Percentiles rank a stretch among this genome's conserved stretches.
These are phyloP conservation scores for Tetracladium marchalianum DNA, from an alignment of 495 filamentous ascomycete species.

Conservation along the genomic window DNA sequence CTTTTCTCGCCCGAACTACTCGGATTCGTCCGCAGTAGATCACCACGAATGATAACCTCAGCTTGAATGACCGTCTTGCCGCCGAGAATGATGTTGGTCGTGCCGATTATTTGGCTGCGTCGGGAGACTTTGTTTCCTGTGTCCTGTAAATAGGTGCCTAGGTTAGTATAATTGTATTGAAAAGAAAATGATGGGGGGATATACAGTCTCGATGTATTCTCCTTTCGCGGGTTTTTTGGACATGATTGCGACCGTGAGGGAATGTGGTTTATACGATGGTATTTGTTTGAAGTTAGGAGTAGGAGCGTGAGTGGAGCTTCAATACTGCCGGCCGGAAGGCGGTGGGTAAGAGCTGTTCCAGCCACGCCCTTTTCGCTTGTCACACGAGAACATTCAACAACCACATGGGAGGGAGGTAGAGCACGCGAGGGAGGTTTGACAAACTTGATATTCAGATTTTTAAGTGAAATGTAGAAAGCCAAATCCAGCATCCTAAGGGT, in stretches of 20 bases:
- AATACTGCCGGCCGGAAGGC: too few species aligned
- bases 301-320: too few species aligned
- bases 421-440: too few species aligned
- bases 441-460: too few species aligned
- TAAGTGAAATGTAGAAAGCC: too few species aligned
- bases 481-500: too few species aligned
- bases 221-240: conserved; percentile 68
- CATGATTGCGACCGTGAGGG: conserved; percentile 36
- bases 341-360: too few species aligned
- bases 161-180: not conserved
- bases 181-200: not conserved
- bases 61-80: conserved; percentile 91
- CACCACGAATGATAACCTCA: conserved; percentile 85
- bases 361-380: too few species aligned
- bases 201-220: conserved; percentile 95
- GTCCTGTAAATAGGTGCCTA: conserved; percentile 43
- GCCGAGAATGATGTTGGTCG: conserved; percentile 93
- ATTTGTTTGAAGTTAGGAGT: too few species aligned
- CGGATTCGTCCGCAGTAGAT: conserved; percentile 53
- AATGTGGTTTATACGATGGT: not conserved
- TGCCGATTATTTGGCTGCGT: conserved; percentile 79
- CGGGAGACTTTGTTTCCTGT: conserved; percentile 98
- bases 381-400: too few species aligned
- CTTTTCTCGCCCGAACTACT: conserved; percentile 8
- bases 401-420: too few species aligned